phyloP scores from a whole-genome alignment of 345 rosid species.

The Camelina laxa region DNA sequence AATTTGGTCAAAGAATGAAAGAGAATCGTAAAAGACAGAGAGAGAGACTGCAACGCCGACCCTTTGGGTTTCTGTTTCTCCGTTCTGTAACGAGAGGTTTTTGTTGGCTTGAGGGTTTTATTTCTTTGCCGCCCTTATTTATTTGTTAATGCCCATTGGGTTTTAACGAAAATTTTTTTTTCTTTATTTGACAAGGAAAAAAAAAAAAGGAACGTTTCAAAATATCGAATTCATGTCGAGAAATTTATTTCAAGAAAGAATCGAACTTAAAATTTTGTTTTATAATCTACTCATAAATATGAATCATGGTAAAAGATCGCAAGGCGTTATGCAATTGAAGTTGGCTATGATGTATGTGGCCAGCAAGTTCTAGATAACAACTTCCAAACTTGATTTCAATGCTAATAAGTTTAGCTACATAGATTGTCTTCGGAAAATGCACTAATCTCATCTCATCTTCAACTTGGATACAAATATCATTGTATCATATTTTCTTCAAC shows the following conservation, averaged over 20 bases:
- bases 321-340: background rate
- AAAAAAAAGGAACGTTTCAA: background rate
- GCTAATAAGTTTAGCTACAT: background rate
- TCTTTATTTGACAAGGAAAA: background rate
- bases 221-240: no score
- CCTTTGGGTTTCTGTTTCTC: conserved; percentile 3
- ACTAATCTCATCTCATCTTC: conserved; percentile 3
- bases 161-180: background rate
- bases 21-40: background rate
- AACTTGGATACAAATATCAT: background rate
- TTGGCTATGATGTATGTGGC: background rate
- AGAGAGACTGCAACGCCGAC: conserved; percentile 15
- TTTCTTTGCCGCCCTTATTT: conserved; percentile 10
- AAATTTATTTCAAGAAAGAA: no score
- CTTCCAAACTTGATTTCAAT: conserved; percentile 2
- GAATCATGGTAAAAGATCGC: background rate
- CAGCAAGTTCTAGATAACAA: background rate
- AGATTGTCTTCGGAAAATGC: background rate
- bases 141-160: background rate
- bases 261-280: no score
- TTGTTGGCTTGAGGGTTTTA: conserved; percentile 24
- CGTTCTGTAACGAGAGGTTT: conserved; percentile 9
- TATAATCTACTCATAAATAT: no score
- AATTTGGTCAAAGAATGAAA: conserved; percentile 1
- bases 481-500: background rate